Evolutionary conservation across 148 eudicot genomes (phyloP), one percentile per base, ranked within the genome.

Genomic region (Chenopodium formosanum): DNA sequence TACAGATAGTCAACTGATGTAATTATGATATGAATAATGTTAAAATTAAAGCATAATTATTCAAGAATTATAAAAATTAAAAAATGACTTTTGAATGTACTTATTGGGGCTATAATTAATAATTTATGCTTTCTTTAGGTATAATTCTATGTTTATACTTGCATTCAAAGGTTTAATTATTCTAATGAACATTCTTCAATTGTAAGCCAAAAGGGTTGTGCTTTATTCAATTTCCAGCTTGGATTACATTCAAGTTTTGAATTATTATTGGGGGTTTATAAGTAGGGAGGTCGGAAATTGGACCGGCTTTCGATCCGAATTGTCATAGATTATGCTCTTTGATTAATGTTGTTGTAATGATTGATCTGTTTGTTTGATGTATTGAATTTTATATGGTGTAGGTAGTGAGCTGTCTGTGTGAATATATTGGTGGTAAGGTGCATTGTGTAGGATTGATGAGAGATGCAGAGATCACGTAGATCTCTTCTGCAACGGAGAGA

Each of bases 401-500:
- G 87, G 84, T 23, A 65, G 66, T 70, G 13, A 63, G 50, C 64
- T 71, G 81, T 70, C 70, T 78, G 84, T 82, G 80, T 65, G 47
- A 50, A 72, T 78, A 19, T 58, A 14, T 73, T 82, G 84, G 62
- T 69, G 68, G 73, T 7, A 67, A 63, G 75, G 76, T 52, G 82
- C 56, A 60, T 47, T 71, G 79, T 40, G 66, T 78, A 23, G 80
- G 84, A 83, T 90, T 92, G 90, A 91, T 92, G 95, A 87, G 85
- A 90, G 86, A 92, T 92, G 98, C 99, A 94, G 91, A 91, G 92
- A 88, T 92, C 99, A 88, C 95, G 95, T 78, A 94, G 86, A 91
- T 95, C 98, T 96, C 94, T 93, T 91, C 95, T 91, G 37, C 88
- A 86, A 72, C 87, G 97, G 82, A 91, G 94, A 89, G 95, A 90